Conservation (phyloP, 768 basidiomycete genomes). For the Trametes coccinea region DNA sequence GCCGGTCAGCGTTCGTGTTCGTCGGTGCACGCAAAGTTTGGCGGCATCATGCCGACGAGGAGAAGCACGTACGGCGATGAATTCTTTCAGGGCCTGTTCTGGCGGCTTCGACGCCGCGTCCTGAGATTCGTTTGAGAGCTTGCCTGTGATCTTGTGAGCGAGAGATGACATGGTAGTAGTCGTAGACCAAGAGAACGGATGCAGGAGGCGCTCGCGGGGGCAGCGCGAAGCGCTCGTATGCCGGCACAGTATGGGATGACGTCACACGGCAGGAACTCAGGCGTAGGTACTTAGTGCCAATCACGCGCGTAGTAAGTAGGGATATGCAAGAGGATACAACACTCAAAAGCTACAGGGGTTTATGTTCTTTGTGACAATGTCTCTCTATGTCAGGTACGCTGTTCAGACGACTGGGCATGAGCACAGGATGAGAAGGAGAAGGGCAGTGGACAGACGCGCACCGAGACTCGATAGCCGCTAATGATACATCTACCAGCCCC, state of each 20-base stretch:
- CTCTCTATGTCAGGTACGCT: not conserved
- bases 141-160: constrained; percentile 26
- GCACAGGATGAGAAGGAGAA: not conserved
- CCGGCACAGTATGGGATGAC: constrained; percentile 4
- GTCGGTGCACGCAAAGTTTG: not conserved
- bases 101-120: constrained; percentile 22
- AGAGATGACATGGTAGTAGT: constrained; percentile 25
- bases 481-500: constrained; percentile 53
- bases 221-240: not conserved
- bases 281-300: not conserved
- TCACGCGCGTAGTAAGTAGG: not conserved
- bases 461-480: not conserved
- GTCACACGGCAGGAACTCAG: not conserved
- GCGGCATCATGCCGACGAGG: not conserved
- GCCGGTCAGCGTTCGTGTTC: not conserved
- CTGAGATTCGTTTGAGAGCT: constrained; percentile 19
- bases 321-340: constrained; percentile 9
- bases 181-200: not conserved
- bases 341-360: not conserved
- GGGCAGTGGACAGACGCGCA: not conserved
- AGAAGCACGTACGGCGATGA: constrained; percentile 32
- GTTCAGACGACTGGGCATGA: not conserved
- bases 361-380: not conserved
- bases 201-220: not conserved
- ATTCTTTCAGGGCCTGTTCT: constrained; percentile 40